Evolutionary conservation across 2,329 filamentous ascomycete genomes (phyloP).

Genomic region (Trichoderma gracile): DNA sequence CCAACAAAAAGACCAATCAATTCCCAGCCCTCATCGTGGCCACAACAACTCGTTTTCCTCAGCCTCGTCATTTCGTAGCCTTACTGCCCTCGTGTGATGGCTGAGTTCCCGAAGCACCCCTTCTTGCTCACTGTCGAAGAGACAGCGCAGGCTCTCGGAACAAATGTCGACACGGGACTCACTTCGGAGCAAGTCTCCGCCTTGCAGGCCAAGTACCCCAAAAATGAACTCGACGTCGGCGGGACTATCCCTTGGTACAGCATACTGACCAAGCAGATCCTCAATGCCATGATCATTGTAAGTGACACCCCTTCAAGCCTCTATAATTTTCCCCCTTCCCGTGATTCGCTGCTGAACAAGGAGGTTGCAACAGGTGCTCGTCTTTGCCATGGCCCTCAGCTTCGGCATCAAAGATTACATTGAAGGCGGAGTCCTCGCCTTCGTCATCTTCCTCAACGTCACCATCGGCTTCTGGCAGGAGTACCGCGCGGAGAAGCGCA

Average conservation of each 20-base stretch:
- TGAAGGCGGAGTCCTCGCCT: slow-evolving; percentile 66
- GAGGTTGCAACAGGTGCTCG: slow-evolving; percentile 58
- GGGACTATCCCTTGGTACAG: slow-evolving; percentile 69
- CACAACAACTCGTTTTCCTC: neutral
- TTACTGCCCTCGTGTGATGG: slow-evolving; percentile 28
- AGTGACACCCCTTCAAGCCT: slow-evolving; percentile 30
- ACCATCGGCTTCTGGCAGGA: slow-evolving; percentile 68
- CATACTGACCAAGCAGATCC: slow-evolving; percentile 70
- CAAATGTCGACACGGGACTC: slow-evolving; percentile 67
- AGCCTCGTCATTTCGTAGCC: too few species aligned
- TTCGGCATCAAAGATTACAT: slow-evolving; percentile 68
- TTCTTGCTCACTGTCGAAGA: slow-evolving; percentile 63
- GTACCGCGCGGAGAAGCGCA: slow-evolving; percentile 65
- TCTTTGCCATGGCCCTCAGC: slow-evolving; percentile 73
- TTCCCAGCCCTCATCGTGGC: neutral
- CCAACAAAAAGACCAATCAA: neutral
- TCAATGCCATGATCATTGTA: slow-evolving; percentile 76
- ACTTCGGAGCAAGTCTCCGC: slow-evolving; percentile 59
- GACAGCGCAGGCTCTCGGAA: slow-evolving; percentile 62
- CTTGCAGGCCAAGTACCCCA: slow-evolving; percentile 61
- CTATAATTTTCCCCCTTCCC: neutral
- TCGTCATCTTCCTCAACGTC: slow-evolving; percentile 69
- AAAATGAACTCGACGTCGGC: slow-evolving; percentile 70
- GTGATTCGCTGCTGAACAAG: neutral
- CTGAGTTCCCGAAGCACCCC: slow-evolving; percentile 55